Evolutionary conservation across 192 early-diverging fungal species (phyloP).

Genomic region (Coemansia sp.): DNA sequence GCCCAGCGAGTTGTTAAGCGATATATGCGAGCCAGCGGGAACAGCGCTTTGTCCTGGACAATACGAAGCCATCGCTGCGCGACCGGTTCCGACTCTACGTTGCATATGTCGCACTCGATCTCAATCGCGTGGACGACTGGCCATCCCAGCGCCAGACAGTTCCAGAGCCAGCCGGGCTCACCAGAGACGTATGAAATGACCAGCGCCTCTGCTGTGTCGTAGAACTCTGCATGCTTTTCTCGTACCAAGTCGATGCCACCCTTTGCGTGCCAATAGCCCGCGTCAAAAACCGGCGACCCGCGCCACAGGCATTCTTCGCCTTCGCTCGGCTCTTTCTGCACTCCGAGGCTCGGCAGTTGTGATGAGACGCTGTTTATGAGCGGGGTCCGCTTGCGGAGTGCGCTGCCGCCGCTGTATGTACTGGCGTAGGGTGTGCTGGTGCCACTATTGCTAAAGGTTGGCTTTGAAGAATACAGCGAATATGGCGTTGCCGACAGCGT

Average conservation of each 20-base stretch:
- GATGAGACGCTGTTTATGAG: background rate
- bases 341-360: background rate
- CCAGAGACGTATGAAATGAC: constrained; percentile 9
- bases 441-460: background rate
- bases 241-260: constrained; percentile 45
- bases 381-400: background rate
- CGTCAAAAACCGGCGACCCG: constrained; percentile 47
- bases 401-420: background rate
- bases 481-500: background rate
- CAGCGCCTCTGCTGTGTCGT: constrained; percentile 27
- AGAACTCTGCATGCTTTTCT: constrained; percentile 21
- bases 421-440: background rate
- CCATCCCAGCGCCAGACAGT: constrained; percentile 42
- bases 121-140: constrained; percentile 31
- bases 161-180: constrained; percentile 26
- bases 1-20: constrained; percentile 44
- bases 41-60: constrained; percentile 28
- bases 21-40: constrained; percentile 33
- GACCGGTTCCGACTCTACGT: constrained; percentile 28
- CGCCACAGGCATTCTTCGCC: constrained; percentile 21
- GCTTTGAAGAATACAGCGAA: background rate
- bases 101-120: constrained; percentile 29
- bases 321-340: background rate
- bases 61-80: constrained; percentile 33
- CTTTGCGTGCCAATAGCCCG: constrained; percentile 31